Base-by-base conservation (phyloP, 1,284 basidiomycete genomes). In the Heliocybe sulcata region DNA sequence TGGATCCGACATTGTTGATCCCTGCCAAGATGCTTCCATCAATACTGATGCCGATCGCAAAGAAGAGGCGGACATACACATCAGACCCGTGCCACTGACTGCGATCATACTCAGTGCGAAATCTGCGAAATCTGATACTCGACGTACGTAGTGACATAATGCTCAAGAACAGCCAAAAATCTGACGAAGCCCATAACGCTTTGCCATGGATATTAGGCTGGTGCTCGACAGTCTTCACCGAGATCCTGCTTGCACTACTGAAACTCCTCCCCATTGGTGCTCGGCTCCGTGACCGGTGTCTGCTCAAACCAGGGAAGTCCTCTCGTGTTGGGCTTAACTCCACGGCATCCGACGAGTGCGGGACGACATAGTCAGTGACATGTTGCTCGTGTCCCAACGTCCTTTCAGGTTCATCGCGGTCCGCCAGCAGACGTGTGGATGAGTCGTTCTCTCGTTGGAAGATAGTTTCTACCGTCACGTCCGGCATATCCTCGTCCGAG, bases 1-100 rank as follows among this genome's bases (percentile, higher is more conserved):
- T 92, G 0, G 89, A 87, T n/a, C 94, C 94, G 22, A 93, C 92
- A 61, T 98, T 98, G 71, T 96, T 96, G 73, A 97, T 97, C 64
- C 90, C 88, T 91, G 60, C 14, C 27, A 4, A 22, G 12, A 35
- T 42, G 3, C 33, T 27, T 20, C n/a, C 16, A 48, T 53, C n/a
- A 48, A 55, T 31, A 35, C n/a, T 20, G 12, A 31, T 12, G 16
- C 9, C 53, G 10, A 49, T 31, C 45, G 49, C 50, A 25, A 27
- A 50, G 2, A 51, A 22, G 22, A 42, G 23, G 25, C 6, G 12
- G 48, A 71, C 85, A 57, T 66, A 90, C 87, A 95, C 85, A 94
- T 92, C 29, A 98, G 62, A 0, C 94, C 94, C 1, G 89, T 92
- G 12, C 94, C 94, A 57, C 85, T 87, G 57, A 96, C 90, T 92